Base-by-base conservation (phyloP, 169 alveolate species). In the Plasmodium knowlesi region DNA sequence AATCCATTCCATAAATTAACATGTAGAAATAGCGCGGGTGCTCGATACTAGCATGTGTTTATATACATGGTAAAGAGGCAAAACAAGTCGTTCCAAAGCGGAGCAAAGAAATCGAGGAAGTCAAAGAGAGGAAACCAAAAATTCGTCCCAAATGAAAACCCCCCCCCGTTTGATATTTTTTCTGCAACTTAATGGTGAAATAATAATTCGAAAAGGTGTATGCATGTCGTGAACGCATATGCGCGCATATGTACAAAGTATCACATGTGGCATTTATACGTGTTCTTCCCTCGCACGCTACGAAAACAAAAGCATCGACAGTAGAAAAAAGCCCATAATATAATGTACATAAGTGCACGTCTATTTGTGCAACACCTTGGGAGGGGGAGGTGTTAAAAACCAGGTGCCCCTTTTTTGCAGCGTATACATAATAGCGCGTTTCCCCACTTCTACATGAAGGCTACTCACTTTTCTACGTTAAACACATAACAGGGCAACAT, bases 391-490 rank as follows among this genome's bases (percentile, higher is more conserved):
- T n/a, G 76, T n/a, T 67, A 67, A 67, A n/a, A 28, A 67, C 25
- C 14, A 67, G 37, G 37, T 67, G 76, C 37, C 37, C 30, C 76
- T 28, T 67, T 28, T 67, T 19, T 28, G 37, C 41, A 19, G 76
- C 76, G 22, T 67, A 25, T 67, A 67, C 9, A 25, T 22, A 67
- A 25, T 67, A 67, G 37, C 41, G 76, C 30, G 37, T 9, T 28
- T 67, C n/a, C 41, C 76, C n/a, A 14, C 16, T 67, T 67, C 76
- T n/a, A 67, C 76, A 67, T 67, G 76, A 67, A n/a, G 76, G 22
- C 76, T 67, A 67, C 1, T 67, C 61, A 50, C 61, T 67, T 5
- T 22, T 22, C n/a, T n/a, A 19, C 76, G 37, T 67, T 67, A 22
- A 50, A 50, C 25, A 8, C 22, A 50, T 12, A 50, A 50, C 61